Evolutionary conservation across 208 protist species (phyloP).

Genomic region (Acanthamoeba lugdunensis): DNA sequence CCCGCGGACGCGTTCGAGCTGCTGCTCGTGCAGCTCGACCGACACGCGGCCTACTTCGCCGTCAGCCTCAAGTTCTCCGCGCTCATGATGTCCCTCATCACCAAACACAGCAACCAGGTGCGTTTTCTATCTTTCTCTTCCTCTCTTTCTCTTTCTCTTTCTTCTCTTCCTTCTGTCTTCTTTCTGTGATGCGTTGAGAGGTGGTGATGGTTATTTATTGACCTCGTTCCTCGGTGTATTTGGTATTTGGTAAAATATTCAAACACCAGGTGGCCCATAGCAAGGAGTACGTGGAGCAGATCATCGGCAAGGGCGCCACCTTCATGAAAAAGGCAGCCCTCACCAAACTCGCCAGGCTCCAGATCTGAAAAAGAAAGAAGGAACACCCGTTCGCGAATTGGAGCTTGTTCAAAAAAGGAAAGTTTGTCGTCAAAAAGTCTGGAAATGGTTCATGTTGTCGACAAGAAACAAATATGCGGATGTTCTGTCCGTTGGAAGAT

Average conservation of each 20-base stretch:
- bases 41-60: conserved; percentile 13
- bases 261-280: not conserved
- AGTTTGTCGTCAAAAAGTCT: too few species aligned
- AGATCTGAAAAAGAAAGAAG: too few species aligned
- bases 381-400: not conserved
- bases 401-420: not conserved
- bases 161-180: too few species aligned
- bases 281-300: not conserved
- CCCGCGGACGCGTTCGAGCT: not conserved
- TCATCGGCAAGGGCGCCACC: not conserved
- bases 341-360: not conserved
- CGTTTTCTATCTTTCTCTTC: not conserved
- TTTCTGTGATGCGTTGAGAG: too few species aligned
- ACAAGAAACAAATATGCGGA: too few species aligned
- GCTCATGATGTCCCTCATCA: not conserved
- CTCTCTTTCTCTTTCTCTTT: too few species aligned
- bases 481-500: too few species aligned
- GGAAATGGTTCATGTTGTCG: too few species aligned
- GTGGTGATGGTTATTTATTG: too few species aligned
- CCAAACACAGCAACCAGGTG: conserved; percentile 17
- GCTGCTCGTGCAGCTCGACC: conserved; percentile 1
- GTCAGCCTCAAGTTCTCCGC: conserved; percentile 23
- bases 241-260: not conserved
- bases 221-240: not conserved
- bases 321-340: conserved; percentile 43